phyloP scores from a whole-genome alignment of 768 basidiomycete genomes.

The Porphyrellus cyaneotinctus region DNA sequence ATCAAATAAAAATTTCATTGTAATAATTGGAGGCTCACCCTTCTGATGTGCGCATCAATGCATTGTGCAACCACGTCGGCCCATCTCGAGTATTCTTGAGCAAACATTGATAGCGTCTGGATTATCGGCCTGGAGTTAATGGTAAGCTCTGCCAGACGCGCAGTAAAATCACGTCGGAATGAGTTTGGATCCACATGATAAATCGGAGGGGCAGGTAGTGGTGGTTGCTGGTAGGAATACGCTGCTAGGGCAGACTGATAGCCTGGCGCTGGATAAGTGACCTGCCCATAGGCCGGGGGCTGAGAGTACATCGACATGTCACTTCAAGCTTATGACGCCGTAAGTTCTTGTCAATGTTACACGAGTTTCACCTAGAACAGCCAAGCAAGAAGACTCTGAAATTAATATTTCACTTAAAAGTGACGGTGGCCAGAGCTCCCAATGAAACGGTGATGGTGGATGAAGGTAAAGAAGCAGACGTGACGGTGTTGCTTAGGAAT shows the following conservation, averaged over 20 bases:
- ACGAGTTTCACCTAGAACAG: slow-evolving; percentile 32
- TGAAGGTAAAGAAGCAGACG: slow-evolving; percentile 39
- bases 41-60: slow-evolving; percentile 77
- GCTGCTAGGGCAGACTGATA: slow-evolving; percentile 43
- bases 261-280: slow-evolving; percentile 45
- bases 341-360: slow-evolving; percentile 31
- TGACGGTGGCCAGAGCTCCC: slow-evolving; percentile 37
- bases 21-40: slow-evolving; percentile 61
- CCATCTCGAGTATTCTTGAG: slow-evolving; percentile 79
- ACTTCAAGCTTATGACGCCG: slow-evolving; percentile 36
- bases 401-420: slow-evolving; percentile 50
- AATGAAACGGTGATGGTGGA: slow-evolving; percentile 44
- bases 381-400: slow-evolving; percentile 32
- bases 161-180: slow-evolving; percentile 75
- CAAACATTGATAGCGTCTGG: slow-evolving; percentile 86
- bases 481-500: slow-evolving; percentile 23
- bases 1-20: slow-evolving; percentile 23
- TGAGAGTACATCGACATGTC: slow-evolving; percentile 65
- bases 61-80: slow-evolving; percentile 78
- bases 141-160: slow-evolving; percentile 73
- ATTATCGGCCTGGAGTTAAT: slow-evolving; percentile 96
- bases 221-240: slow-evolving; percentile 48
- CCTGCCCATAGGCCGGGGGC: slow-evolving; percentile 53
- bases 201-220: slow-evolving; percentile 38
- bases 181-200: slow-evolving; percentile 59